Conservation (phyloP, 1,139 yeast species). For the Candida gigantensis region DNA sequence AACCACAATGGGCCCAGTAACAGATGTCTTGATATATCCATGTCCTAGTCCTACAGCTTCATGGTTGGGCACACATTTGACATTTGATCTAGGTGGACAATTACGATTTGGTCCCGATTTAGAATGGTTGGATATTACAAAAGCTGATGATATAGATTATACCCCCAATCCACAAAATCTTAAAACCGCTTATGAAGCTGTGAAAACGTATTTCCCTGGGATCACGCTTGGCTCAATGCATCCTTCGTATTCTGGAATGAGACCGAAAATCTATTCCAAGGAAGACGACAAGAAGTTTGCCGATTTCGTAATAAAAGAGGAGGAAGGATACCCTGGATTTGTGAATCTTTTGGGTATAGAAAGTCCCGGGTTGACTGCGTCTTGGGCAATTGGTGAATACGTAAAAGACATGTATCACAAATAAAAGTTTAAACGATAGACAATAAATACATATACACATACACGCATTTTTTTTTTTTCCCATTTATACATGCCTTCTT, state of each 20-base stretch:
- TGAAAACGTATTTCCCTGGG: conserved; percentile 62
- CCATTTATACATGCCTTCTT: conserved; percentile 18
- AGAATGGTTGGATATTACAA: conserved; percentile 64
- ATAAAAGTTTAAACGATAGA: conserved; percentile 9
- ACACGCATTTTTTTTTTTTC: too few relatives aligned
- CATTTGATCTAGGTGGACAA: conserved; percentile 80
- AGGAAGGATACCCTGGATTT: conserved; percentile 72
- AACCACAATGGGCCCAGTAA: conserved; percentile 36
- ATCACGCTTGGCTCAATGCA: conserved; percentile 52
- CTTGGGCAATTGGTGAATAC: conserved; percentile 79
- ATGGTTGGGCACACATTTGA: conserved; percentile 84
- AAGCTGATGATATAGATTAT: conserved; percentile 45
- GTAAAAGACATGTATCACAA: conserved; percentile 48
- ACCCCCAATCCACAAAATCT: conserved; percentile 50
- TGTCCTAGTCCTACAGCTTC: conserved; percentile 73
- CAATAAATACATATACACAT: neutral
- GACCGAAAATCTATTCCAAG: conserved; percentile 68
- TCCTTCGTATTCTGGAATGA: conserved; percentile 77
- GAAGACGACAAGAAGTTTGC: conserved; percentile 49
- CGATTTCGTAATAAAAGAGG: conserved; percentile 70
- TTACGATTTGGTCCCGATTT: conserved; percentile 86
- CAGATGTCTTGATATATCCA: conserved; percentile 64
- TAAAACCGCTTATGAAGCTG: conserved; percentile 57
- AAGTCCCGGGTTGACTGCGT: conserved; percentile 84
- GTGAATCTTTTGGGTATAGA: conserved; percentile 81